Base-by-base conservation (phyloP, 192 early-diverging fungal species). In the Entomortierella beljakovae region DNA sequence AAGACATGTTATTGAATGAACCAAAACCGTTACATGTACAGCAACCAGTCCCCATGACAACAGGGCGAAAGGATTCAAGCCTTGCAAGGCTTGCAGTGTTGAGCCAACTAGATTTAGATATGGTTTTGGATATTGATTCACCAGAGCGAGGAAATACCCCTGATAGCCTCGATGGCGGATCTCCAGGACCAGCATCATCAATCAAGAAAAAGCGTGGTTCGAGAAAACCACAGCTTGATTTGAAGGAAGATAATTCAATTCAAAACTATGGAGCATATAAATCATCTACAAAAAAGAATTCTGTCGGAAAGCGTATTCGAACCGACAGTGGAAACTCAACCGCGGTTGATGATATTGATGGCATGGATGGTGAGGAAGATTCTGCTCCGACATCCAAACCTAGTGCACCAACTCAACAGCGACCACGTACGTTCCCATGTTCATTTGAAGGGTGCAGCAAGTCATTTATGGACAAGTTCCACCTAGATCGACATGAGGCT, bases 381-480 rank as follows among this genome's bases (percentile, higher is more conserved):
- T 50, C 61, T 11, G 3, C 20, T 9, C 26, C 49, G 33, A 31
- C 43, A 7, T 22, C 43, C 8, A 33, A 54, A 13, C 16, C 37
- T 26, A 66, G 25, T 26, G 52, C 46, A 13, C 59, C 70, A 43
- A 58, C 55, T 20, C 63, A 54, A 4, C 57, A 46, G 43, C 43
- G 74, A 31, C 74, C 74, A 3, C 60, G 74, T 20, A 69, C 35
- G 7, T 79, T 64, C 32, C 58, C 75, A 4, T 79, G 75, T 42
- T 70, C 75, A 0, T 79, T 79, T 28, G 75, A 79, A 6, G 75
- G 75, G 1, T 79, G 75, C n/a, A 50, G 49, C 25, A 79, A 79
- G 40, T 79, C 75, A 1, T 79, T 79, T 49, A 79, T 79, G 75
- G 75, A 79, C 50, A 79, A 79, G 57, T 79, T 79, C 49, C 75